phyloP scores from a whole-genome alignment of 2,329 filamentous ascomycete species.

The Diplodia intermedia region DNA sequence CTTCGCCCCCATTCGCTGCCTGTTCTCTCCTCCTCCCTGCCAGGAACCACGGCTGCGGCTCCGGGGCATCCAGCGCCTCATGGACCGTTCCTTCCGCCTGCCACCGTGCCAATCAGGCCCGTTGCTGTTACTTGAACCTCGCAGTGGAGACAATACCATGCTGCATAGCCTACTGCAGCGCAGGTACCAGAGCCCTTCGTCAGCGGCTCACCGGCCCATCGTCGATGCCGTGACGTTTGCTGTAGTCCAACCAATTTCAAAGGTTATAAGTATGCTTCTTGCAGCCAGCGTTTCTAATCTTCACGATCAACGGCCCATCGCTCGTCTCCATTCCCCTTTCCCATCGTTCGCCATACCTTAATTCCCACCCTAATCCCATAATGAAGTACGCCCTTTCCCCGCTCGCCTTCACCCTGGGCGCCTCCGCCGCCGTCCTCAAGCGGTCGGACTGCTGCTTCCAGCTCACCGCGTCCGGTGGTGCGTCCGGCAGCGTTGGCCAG shows the following conservation, averaged over 20 bases:
- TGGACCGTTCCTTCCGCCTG: not conserved
- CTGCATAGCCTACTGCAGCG: not conserved
- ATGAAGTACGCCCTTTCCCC: slow-evolving; percentile 38
- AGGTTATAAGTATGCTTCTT: slow-evolving; percentile 22
- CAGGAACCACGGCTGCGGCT: not conserved
- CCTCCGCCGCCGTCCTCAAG: slow-evolving; percentile 36
- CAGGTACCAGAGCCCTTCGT: slow-evolving; percentile 3
- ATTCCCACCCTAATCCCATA: slow-evolving; percentile 25
- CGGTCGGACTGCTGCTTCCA: slow-evolving; percentile 56
- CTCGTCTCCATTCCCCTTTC: slow-evolving; percentile 7
- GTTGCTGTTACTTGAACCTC: slow-evolving; percentile 14
- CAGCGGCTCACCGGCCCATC: slow-evolving; percentile 7
- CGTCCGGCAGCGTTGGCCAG: slow-evolving; percentile 64
- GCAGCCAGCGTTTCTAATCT: not conserved
- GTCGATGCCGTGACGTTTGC: slow-evolving; percentile 12
- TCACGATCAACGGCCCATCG: slow-evolving; percentile 24
- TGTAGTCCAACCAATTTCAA: slow-evolving; percentile 1
- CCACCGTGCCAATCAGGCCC: slow-evolving; percentile 4
- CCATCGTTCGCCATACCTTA: not conserved
- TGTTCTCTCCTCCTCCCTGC: not conserved
- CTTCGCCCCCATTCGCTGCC: not conserved
- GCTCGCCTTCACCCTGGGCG: slow-evolving; percentile 36
- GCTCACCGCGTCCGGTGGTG: slow-evolving; percentile 57
- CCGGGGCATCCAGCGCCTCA: not conserved
- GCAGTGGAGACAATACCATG: not conserved